These are phyloP conservation scores for Dendryphion nanum DNA, from an alignment of 2,329 filamentous ascomycete genomes.

Conservation along the genomic window DNA sequence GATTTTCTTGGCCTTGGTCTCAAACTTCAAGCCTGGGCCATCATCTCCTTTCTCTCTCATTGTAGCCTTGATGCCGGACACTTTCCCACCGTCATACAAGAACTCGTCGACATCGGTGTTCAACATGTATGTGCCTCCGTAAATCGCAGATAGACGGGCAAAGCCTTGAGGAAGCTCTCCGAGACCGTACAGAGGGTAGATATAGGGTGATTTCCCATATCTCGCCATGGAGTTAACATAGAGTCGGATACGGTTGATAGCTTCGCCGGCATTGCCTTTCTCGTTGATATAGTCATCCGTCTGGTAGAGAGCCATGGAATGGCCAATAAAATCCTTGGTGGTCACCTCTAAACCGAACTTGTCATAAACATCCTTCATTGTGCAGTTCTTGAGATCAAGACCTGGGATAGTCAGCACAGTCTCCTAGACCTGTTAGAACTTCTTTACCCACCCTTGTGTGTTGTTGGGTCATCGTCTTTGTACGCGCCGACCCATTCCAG, in stretches of 20 bases:
- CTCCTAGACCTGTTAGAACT: neutral
- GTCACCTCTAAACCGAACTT: constrained; percentile 89
- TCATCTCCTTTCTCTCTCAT: constrained; percentile 84
- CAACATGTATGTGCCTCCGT: constrained; percentile 98
- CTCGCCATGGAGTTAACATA: constrained; percentile 98
- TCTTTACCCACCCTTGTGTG: constrained; percentile 76
- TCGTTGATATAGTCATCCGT: constrained; percentile 82
- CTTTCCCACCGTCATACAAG: constrained; percentile 78
- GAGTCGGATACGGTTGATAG: constrained; percentile 86
- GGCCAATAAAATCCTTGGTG: constrained; percentile 94
- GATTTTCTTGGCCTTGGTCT: constrained; percentile 95
- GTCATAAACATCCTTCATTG: constrained; percentile 98
- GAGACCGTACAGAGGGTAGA: constrained; percentile 97
- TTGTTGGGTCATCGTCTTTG: constrained; percentile 74
- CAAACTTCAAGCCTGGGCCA: constrained; percentile 78
- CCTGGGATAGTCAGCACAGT: constrained; percentile 46
- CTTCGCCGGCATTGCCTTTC: constrained; percentile 73
- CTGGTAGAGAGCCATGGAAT: constrained; percentile 95
- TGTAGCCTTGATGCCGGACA: constrained; percentile 94
- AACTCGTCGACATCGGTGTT: constrained; percentile 94
- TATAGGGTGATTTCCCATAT: constrained; percentile 98
- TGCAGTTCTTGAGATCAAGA: constrained; percentile 72
- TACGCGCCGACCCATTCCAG: constrained; percentile 93
- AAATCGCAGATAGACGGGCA: constrained; percentile 94
- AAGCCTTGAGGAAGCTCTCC: constrained; percentile 98